Conservation (phyloP, 2,329 filamentous ascomycete species). For the Fusarium euwallaceae region DNA sequence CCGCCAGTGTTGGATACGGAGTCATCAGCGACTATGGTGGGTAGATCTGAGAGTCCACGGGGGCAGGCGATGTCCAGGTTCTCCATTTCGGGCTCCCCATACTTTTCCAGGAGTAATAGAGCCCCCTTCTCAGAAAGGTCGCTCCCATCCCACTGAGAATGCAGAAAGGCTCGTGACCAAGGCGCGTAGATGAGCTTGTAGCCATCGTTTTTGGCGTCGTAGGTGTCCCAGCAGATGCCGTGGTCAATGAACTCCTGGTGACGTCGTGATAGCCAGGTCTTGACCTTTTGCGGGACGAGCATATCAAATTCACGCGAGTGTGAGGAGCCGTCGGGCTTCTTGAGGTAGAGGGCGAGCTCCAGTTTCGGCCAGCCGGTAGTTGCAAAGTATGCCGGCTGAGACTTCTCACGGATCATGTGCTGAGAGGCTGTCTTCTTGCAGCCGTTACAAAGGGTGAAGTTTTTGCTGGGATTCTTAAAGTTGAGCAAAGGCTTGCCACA, state of each 20-base stretch:
- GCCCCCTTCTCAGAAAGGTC: not conserved
- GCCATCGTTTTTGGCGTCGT: not conserved
- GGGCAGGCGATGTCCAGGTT: not conserved
- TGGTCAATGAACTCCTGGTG: not conserved
- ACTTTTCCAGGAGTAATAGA: not conserved
- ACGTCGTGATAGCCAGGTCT: not conserved
- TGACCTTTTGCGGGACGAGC: not conserved
- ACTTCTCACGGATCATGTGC: not conserved
- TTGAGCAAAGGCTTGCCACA: not conserved
- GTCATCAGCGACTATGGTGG: not conserved
- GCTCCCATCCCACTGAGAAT: not conserved
- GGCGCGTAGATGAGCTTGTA: not conserved
- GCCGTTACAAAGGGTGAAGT: not conserved
- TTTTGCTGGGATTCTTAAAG: not conserved
- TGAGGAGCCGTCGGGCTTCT: not conserved
- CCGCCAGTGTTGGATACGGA: not conserved
- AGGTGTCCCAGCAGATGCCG: not conserved
- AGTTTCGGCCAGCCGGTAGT: not conserved
- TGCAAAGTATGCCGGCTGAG: not conserved
- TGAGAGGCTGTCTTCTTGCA: not conserved
- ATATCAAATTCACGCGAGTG: not conserved
- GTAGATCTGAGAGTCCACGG: not conserved
- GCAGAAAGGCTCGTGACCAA: not conserved
- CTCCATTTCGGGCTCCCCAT: not conserved
- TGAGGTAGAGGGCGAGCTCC: not conserved